phyloP scores from a whole-genome alignment of 2,329 filamentous ascomycete species.

The Fusarium setosum region DNA sequence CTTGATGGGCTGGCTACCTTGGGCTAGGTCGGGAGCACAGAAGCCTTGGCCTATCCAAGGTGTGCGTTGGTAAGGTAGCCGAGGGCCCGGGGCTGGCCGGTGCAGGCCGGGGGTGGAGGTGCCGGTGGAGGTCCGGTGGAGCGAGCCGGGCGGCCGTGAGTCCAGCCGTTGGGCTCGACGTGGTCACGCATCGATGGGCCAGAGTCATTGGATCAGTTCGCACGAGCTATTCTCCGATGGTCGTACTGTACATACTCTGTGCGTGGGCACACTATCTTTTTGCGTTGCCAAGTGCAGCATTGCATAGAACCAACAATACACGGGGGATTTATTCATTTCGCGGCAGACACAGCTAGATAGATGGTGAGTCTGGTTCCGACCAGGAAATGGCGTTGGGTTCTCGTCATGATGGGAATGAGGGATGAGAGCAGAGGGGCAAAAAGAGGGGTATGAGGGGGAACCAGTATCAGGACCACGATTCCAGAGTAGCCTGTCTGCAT shows the following conservation, averaged over 20 bases:
- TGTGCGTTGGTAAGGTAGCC: constrained; percentile 22
- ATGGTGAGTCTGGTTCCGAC: neutral
- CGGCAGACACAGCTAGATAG: neutral
- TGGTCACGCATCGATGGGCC: constrained; percentile 41
- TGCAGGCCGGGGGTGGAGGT: constrained; percentile 33
- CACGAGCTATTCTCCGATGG: constrained; percentile 37
- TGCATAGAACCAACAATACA: neutral
- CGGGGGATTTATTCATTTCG: neutral
- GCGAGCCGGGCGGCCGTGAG: constrained; percentile 34
- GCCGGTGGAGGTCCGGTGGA: constrained; percentile 36
- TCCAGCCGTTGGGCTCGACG: constrained; percentile 40
- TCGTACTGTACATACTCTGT: constrained; percentile 17
- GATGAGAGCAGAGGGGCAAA: constrained; percentile 9
- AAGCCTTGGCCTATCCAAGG: constrained; percentile 20
- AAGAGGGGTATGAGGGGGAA: constrained; percentile 22
- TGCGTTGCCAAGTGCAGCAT: neutral
- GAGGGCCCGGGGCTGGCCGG: constrained; percentile 28
- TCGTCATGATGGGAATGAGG: constrained; percentile 3
- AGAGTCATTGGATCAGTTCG: constrained; percentile 34
- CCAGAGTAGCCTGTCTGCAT: constrained; percentile 21
- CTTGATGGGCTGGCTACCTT: too few relatives aligned
- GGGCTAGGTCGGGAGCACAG: neutral
- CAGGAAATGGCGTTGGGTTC: neutral
- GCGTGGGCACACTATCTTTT: neutral
- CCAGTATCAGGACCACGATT: constrained; percentile 17